Conservation (phyloP, 805 yeast species). For the Wickerhamiella galacta region DNA sequence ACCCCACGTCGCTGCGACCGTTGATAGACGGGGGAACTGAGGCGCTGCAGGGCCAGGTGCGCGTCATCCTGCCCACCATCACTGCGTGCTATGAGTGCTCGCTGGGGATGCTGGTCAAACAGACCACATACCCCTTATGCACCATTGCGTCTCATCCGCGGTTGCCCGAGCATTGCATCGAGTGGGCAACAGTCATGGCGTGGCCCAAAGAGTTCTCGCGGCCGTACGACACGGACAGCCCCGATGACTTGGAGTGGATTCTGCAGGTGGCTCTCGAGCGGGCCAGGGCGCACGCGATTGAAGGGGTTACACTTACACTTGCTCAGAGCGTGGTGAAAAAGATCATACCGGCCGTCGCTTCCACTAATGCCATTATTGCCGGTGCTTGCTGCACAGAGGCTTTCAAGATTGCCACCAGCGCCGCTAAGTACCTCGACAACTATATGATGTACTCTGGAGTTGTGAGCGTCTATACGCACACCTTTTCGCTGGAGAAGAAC, state of each 20-base stretch:
- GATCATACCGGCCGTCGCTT: constrained; percentile 86
- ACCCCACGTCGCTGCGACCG: constrained; percentile 37
- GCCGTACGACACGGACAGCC: constrained; percentile 50
- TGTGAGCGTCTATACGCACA: constrained; percentile 57
- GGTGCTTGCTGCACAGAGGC: constrained; percentile 80
- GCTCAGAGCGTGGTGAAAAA: constrained; percentile 80
- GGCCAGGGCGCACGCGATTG: constrained; percentile 47
- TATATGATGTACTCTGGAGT: constrained; percentile 82
- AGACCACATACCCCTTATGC: constrained; percentile 68
- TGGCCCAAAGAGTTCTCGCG: constrained; percentile 37
- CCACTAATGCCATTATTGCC: constrained; percentile 85
- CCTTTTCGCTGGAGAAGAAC: constrained; percentile 45
- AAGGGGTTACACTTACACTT: constrained; percentile 51
- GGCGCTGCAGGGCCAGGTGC: constrained; percentile 81
- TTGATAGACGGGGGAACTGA: constrained; percentile 92
- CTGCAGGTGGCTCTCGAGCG: constrained; percentile 36
- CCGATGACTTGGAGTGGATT: constrained; percentile 50
- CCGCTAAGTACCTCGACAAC: constrained; percentile 51
- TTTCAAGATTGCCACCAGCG: constrained; percentile 56
- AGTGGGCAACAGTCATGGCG: constrained; percentile 65
- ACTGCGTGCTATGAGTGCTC: constrained; percentile 92
- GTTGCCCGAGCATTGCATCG: constrained; percentile 84
- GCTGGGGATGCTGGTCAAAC: constrained; percentile 43
- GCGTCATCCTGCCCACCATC: constrained; percentile 70
- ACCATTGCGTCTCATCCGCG: constrained; percentile 93